phyloP scores from a whole-genome alignment of 306 rosid species.

The Notholithocarpus densiflorus region DNA sequence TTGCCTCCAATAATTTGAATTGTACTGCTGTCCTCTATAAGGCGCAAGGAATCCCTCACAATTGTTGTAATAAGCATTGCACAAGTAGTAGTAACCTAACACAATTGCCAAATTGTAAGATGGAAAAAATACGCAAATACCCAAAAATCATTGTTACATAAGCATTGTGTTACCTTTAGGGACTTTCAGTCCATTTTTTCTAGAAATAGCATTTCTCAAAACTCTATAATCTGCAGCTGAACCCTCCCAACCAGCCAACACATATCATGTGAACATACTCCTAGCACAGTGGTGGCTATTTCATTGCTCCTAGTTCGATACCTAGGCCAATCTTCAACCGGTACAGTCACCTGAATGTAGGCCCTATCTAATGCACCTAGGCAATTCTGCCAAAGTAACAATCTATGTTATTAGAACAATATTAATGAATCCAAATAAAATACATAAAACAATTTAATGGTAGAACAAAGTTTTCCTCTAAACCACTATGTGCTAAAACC shows the following conservation, averaged over 20 bases:
- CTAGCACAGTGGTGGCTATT: background rate
- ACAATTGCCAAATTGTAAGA: background rate
- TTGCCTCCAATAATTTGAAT: background rate
- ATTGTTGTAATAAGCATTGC: background rate
- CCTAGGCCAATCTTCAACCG: background rate
- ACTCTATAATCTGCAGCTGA: background rate
- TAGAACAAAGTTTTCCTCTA: no score
- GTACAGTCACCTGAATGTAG: background rate
- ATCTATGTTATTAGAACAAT: no score
- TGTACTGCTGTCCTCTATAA: background rate
- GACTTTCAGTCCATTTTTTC: background rate
- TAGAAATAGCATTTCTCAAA: background rate
- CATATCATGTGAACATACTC: background rate
- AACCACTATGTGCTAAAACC: no score
- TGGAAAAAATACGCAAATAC: background rate
- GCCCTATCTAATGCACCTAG: background rate
- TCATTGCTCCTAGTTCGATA: background rate
- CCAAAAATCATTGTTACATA: background rate
- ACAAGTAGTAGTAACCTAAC: background rate
- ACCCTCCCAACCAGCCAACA: background rate
- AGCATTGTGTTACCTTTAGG: background rate
- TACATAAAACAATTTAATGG: no score
- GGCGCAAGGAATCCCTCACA: background rate
- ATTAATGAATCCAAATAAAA: no score
- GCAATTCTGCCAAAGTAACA: background rate